Evolutionary conservation across 1,284 basidiomycete species (phyloP), one percentile per base, ranked within the genome.

Genomic region (Quambalaria eucalypti): DNA sequence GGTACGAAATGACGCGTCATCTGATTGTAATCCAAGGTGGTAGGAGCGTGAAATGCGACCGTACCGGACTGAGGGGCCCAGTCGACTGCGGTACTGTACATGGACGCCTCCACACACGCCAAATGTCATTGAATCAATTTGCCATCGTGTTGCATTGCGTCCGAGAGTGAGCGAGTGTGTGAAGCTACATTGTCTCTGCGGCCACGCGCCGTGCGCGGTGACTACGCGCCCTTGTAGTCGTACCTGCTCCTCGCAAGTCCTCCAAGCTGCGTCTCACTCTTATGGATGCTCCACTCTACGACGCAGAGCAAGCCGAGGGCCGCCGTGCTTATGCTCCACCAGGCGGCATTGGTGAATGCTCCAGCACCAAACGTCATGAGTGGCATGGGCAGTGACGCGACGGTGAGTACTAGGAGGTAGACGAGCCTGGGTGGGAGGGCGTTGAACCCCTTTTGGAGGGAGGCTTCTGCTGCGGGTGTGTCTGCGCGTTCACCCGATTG

Each of bases 281-380:
- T 62, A 31, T 57, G 50, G 26, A 75, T 74, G 58, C 54, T 59
- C 14, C 59, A 65, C 47, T 75, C 73, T 9, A 56, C 50, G 14
- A 61, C 28, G 21, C 64, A 30, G 49, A 68, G 49, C 25, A 71
- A 36, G 28, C 51, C 56, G 4, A 69, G 14, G 7, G 60, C 70
- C 1, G 51, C 57, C 0, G 67, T 60, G 16, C 68, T 65, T 42
- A 74, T 54, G 19, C 57, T 40, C 68, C 71, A 75, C 73, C 73
- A 75, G 10, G 60, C 66, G 26, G 73, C 63, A 36, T 71, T 71
- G 49, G 52, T 54, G 54, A 74, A 75, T 31, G 63, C 66, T n/a
- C 73, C 73, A 1, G 65, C 64, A 25, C 73, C 73, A 61, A 75
- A 75, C 39, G 67, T 68, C 42, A 75, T 39, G 29, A 74, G 51